phyloP scores from a whole-genome alignment of 805 yeast species.

The Diddensiella caesifluorescens region DNA sequence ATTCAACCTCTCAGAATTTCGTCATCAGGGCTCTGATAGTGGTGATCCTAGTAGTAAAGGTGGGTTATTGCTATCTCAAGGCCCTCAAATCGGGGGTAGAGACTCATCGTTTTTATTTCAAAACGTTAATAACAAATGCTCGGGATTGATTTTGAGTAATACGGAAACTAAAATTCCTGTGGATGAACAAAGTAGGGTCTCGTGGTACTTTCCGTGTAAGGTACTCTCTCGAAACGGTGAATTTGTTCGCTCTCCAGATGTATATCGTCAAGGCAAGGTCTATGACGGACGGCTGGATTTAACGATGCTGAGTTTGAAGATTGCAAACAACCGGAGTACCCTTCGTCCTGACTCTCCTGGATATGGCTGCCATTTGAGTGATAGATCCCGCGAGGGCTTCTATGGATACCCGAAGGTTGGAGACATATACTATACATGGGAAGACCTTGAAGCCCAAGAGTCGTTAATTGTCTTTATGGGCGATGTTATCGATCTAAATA shows the following conservation, averaged over 20 bases:
- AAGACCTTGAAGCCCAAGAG: conserved; percentile 54
- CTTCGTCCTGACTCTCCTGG: conserved; percentile 37
- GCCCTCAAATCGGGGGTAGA: conserved; percentile 9
- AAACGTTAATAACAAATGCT: conserved; percentile 12
- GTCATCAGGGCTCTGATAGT: conserved; percentile 39
- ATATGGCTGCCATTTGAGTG: conserved; percentile 74
- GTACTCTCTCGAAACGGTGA: conserved; percentile 36
- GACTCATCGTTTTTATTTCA: conserved; percentile 13
- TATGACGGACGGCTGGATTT: neutral
- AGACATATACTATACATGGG: conserved; percentile 76
- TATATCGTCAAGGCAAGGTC: conserved; percentile 1
- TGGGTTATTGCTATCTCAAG: conserved; percentile 4
- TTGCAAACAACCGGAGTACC: neutral
- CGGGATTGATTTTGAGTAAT: conserved; percentile 1
- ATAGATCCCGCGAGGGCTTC: conserved; percentile 53
- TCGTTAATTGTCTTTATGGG: conserved; percentile 75
- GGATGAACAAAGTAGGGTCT: conserved; percentile 45
- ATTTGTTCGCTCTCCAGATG: neutral
- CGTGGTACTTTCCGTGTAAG: conserved; percentile 89
- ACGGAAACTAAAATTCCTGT: conserved; percentile 46
- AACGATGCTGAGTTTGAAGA: neutral
- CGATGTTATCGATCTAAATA: conserved; percentile 64
- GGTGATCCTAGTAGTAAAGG: neutral
- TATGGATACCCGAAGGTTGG: conserved; percentile 53
- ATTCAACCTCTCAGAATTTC: conserved; percentile 54